These are phyloP conservation scores for Camellia sinensis DNA, from an alignment of 148 eudicot genomes.

Conservation along the genomic window DNA sequence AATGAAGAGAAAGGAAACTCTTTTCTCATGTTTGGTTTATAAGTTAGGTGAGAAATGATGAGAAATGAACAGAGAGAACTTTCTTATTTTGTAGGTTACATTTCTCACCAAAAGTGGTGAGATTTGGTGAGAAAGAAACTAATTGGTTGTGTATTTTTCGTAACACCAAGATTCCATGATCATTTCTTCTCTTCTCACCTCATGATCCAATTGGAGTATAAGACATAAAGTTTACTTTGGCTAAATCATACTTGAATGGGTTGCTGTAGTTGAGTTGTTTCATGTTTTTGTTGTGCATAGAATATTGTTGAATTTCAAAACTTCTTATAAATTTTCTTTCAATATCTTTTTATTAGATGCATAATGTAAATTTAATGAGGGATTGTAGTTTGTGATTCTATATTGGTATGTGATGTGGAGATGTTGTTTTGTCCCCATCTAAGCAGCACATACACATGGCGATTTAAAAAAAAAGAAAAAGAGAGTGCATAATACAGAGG, in stretches of 20 bases:
- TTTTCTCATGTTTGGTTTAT: too few species aligned
- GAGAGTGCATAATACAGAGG: too few species aligned
- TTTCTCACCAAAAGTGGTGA: too few species aligned
- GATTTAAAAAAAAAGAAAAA: too few species aligned
- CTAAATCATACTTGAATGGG: neutral
- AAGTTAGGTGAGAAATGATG: too few species aligned
- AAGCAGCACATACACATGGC: too few species aligned
- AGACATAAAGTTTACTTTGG: neutral
- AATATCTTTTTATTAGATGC: neutral
- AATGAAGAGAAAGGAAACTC: too few species aligned
- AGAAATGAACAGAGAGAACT: too few species aligned
- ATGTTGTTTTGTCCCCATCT: neutral
- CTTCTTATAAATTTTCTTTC: neutral
- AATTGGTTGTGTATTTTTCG: too few species aligned
- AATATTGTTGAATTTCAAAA: neutral
- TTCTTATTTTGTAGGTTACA: too few species aligned
- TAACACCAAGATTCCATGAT: too few species aligned
- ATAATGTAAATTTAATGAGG: neutral
- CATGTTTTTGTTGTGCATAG: neutral
- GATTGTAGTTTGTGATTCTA: neutral
- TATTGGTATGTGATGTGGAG: neutral
- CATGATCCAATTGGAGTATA: neutral
- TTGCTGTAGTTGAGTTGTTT: neutral
- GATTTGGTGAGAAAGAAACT: too few species aligned
- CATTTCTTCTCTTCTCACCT: neutral